Evolutionary conservation across 305 asterid species (phyloP).

Genomic region (Solanum hybrid): DNA sequence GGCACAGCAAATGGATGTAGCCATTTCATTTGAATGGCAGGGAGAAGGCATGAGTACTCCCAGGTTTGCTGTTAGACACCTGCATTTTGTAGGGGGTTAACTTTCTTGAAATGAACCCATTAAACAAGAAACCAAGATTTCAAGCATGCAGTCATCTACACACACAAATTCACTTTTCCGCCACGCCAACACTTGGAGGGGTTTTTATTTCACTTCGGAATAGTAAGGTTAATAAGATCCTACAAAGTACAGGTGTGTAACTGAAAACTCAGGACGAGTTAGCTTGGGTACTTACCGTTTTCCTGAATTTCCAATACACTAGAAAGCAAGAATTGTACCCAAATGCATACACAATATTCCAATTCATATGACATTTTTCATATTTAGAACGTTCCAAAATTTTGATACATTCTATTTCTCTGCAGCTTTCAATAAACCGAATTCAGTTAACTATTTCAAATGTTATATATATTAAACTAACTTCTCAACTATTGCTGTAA

Average conservation of each 20-base stretch:
- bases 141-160: neutral
- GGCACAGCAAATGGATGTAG: neutral
- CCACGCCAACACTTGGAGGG: neutral
- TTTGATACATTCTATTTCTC: neutral
- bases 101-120: neutral
- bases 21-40: neutral
- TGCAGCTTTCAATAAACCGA: neutral
- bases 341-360: neutral
- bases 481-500: neutral
- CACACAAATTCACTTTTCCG: neutral
- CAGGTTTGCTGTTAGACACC: neutral
- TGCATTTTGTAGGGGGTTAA: neutral
- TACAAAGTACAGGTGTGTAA: neutral
- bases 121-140: neutral
- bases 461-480: neutral
- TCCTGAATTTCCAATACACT: neutral
- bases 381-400: neutral
- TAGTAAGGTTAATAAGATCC: neutral
- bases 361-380: neutral
- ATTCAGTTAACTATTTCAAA: neutral
- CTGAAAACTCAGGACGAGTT: neutral
- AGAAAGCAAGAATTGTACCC: neutral
- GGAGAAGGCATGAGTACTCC: neutral
- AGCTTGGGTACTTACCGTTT: neutral
- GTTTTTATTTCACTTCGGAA: neutral